Conservation (phyloP, 1,284 basidiomycete genomes). For the Ganoderma multipileum region DNA sequence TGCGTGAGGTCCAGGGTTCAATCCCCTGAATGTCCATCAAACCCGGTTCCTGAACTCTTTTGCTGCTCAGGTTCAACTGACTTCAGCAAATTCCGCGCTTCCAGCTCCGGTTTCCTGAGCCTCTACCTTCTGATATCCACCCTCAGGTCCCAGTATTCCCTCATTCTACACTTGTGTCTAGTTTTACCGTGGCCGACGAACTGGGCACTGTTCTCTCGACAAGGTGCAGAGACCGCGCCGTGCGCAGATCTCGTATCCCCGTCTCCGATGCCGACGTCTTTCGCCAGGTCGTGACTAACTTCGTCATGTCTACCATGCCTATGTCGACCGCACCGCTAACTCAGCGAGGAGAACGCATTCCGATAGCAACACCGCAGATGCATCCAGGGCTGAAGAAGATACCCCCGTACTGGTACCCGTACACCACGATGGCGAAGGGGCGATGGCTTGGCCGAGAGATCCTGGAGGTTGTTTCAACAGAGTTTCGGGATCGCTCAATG, state of each 20-base stretch:
- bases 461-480: slow-evolving; percentile 86
- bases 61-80: no score
- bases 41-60: no score
- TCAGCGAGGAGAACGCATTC: background rate
- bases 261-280: slow-evolving; percentile 32
- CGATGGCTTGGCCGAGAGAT: slow-evolving; percentile 89
- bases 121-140: background rate
- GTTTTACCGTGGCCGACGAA: slow-evolving; percentile 17
- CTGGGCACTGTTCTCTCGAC: slow-evolving; percentile 23
- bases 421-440: slow-evolving; percentile 92
- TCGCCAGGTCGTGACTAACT: slow-evolving; percentile 28
- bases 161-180: background rate
- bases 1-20: slow-evolving; percentile 33
- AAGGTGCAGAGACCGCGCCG: slow-evolving; percentile 27
- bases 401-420: slow-evolving; percentile 82
- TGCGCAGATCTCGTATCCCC: slow-evolving; percentile 25
- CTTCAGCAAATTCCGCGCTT: background rate
- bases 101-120: background rate
- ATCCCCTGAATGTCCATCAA: slow-evolving; percentile 25
- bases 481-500: slow-evolving; percentile 90
- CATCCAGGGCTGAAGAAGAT: slow-evolving; percentile 68
- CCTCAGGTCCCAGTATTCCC: no score
- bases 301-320: slow-evolving; percentile 30
- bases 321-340: background rate
- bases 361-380: background rate